These are phyloP conservation scores for Nothomitra cinnamomea DNA, from an alignment of 2,329 filamentous ascomycete species.

Conservation along the genomic window DNA sequence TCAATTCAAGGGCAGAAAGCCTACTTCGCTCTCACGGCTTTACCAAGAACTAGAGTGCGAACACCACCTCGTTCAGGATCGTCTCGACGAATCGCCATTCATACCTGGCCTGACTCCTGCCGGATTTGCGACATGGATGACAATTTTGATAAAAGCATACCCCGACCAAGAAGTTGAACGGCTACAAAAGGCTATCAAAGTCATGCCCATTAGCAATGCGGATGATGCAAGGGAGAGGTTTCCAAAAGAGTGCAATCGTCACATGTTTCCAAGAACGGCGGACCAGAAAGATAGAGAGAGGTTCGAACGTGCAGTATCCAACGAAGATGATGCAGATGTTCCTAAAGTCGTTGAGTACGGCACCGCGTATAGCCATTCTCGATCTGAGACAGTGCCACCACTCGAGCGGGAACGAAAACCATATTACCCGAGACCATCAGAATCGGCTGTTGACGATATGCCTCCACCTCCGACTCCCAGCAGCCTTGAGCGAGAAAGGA, in stretches of 20 bases:
- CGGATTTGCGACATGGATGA: conserved; percentile 59
- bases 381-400: conserved; percentile 9
- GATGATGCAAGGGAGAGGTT: conserved; percentile 53
- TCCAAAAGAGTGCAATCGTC: conserved; percentile 60
- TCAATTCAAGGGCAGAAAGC: conserved; percentile 9
- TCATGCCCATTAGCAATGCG: conserved; percentile 53
- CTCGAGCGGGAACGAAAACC: conserved; percentile 25
- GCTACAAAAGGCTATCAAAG: conserved; percentile 47
- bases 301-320: conserved; percentile 41
- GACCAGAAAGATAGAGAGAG: conserved; percentile 41
- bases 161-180: conserved; percentile 60
- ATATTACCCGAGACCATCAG: conserved; percentile 19
- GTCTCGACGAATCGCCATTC: conserved; percentile 33
- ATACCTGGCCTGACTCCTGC: conserved; percentile 47
- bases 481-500: conserved; percentile 43
- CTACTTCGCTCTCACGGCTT: conserved; percentile 30
- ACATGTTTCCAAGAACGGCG: conserved; percentile 46
- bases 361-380: neutral
- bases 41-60: conserved; percentile 37
- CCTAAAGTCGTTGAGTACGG: conserved; percentile 14
- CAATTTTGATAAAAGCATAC: conserved; percentile 53
- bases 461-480: conserved; percentile 8
- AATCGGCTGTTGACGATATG: conserved; percentile 16
- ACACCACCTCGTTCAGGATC: conserved; percentile 46
- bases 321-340: conserved; percentile 32